These are phyloP conservation scores for Colletotrichum brevisporum DNA, from an alignment of 2,329 filamentous ascomycete species.

Conservation along the genomic window DNA sequence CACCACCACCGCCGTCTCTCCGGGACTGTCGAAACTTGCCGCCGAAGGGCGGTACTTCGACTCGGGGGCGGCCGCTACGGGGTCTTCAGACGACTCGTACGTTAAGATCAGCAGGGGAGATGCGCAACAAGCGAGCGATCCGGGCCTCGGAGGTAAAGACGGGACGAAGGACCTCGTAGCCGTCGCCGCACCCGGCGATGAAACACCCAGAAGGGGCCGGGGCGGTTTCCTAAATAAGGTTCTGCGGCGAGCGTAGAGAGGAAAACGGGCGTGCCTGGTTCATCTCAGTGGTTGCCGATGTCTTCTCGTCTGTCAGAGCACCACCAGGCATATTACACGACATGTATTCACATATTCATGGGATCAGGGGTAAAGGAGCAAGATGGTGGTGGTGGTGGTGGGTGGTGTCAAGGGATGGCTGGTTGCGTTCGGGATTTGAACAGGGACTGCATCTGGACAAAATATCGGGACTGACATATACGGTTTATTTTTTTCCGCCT, in stretches of 20 bases:
- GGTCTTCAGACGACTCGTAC: slow-evolving; percentile 38
- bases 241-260: slow-evolving; percentile 48
- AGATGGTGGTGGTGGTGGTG: not conserved
- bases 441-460: slow-evolving; percentile 11
- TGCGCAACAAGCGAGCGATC: slow-evolving; percentile 39
- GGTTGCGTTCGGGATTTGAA: not conserved
- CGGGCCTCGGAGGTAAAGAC: slow-evolving; percentile 33
- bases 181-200: slow-evolving; percentile 27
- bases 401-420: not conserved
- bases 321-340: not conserved
- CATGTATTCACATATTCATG: not conserved
- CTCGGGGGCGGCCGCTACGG: slow-evolving; percentile 10
- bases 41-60: slow-evolving; percentile 48
- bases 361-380: not conserved
- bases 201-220: slow-evolving; percentile 47
- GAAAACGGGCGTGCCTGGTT: slow-evolving; percentile 17
- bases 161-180: slow-evolving; percentile 25
- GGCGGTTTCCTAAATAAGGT: slow-evolving; percentile 54
- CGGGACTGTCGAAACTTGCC: slow-evolving; percentile 49
- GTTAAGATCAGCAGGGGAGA: slow-evolving; percentile 43
- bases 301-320: not conserved
- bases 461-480: not conserved
- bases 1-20: slow-evolving; percentile 41
- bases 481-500: not conserved
- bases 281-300: slow-evolving; percentile 7